Percentiles rank a stretch among this genome's conserved stretches.
These are phyloP conservation scores for Pseudisothecium myosuroides DNA, from an alignment of 225 moss, liverwort and hornwort species.

Conservation along the genomic window DNA sequence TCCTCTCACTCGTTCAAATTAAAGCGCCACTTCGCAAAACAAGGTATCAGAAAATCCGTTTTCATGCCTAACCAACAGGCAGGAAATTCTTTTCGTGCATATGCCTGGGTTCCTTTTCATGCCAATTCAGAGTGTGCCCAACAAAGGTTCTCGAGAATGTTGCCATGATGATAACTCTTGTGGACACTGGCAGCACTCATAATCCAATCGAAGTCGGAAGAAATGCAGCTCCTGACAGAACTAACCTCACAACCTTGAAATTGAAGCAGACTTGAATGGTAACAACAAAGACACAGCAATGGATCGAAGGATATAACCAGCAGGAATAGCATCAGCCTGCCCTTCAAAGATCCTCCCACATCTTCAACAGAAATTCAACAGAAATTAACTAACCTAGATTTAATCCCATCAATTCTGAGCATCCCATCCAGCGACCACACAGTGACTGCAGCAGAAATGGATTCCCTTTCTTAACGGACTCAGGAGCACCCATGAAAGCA, in stretches of 20 bases:
- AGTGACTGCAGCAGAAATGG: neutral
- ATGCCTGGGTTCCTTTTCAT: neutral
- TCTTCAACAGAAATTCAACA: neutral
- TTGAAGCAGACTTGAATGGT: neutral
- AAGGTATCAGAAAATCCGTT: neutral
- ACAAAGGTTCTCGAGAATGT: neutral
- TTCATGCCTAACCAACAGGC: neutral
- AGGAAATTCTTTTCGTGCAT: neutral
- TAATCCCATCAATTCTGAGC: neutral
- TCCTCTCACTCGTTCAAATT: neutral
- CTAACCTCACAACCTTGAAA: neutral
- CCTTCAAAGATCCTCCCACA: neutral
- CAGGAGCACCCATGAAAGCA: neutral
- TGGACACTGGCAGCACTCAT: neutral
- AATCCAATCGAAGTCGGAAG: neutral
- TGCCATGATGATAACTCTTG: neutral
- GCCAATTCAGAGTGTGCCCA: neutral
- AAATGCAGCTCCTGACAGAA: neutral
- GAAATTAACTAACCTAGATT: neutral
- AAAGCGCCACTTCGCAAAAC: neutral
- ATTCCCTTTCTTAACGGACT: neutral
- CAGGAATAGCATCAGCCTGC: neutral
- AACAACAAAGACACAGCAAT: neutral
- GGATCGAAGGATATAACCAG: neutral
- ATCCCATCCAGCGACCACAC: neutral